phyloP scores from a whole-genome alignment of 169 alveolate genomes.

The Eimeria necatrix region DNA sequence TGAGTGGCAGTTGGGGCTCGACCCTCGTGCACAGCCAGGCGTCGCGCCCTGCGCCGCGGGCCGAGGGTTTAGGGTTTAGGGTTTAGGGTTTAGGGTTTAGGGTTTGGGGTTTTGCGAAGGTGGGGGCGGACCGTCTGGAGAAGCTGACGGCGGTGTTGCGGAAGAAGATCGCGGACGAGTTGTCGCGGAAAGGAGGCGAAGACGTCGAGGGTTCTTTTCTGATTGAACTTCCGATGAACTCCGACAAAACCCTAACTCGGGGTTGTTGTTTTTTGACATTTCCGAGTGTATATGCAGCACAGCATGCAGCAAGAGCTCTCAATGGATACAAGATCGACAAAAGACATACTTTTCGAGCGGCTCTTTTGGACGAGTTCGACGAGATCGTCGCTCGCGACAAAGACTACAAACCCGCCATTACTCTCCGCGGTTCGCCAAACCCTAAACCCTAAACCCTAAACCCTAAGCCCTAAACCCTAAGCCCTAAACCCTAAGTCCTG shows the following conservation, averaged over 20 bases:
- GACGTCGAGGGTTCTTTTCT: slow-evolving; percentile 24
- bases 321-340: slow-evolving; percentile 86
- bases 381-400: slow-evolving; percentile 85
- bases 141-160: slow-evolving; percentile 71
- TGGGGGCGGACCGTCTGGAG: slow-evolving; percentile 78
- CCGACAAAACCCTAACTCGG: slow-evolving; percentile 81
- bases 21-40: not conserved
- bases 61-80: not conserved
- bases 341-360: slow-evolving; percentile 87
- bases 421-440: slow-evolving; percentile 70
- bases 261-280: slow-evolving; percentile 91
- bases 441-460: slow-evolving; percentile 55
- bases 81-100: slow-evolving; percentile 17
- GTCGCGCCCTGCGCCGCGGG: not conserved
- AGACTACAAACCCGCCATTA: slow-evolving; percentile 88
- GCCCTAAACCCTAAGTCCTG: slow-evolving; percentile 51
- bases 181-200: slow-evolving; percentile 69
- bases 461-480: not conserved
- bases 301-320: slow-evolving; percentile 83
- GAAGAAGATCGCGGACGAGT: slow-evolving; percentile 75
- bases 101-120: slow-evolving; percentile 33
- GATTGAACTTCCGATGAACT: slow-evolving; percentile 21
- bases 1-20: not conserved
- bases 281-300: slow-evolving; percentile 88
- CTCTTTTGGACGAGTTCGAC: slow-evolving; percentile 89